Conservation (phyloP, 1,284 basidiomycete species). For the Papiliotrema flavescens region DNA sequence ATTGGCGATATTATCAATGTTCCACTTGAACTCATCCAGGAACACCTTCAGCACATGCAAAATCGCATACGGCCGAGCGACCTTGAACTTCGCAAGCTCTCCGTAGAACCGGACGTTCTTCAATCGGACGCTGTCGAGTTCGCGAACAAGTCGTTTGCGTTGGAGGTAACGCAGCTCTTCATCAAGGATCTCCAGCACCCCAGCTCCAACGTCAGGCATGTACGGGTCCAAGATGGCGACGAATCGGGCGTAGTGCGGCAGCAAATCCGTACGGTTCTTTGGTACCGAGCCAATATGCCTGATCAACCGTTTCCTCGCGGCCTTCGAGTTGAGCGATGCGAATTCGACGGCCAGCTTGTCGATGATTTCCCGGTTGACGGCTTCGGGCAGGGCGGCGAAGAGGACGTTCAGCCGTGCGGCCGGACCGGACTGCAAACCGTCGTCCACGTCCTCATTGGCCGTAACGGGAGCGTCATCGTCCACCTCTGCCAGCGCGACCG, state of each 20-base stretch:
- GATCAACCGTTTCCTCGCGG: constrained; percentile 81
- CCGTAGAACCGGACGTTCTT: constrained; percentile 90
- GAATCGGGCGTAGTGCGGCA: constrained; percentile 90
- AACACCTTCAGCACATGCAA: constrained; percentile 96
- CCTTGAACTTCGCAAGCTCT: constrained; percentile 89
- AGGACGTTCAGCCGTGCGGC: constrained; percentile 87
- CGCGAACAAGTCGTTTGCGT: constrained; percentile 84
- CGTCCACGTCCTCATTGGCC: constrained; percentile 24
- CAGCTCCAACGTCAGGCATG: constrained; percentile 87
- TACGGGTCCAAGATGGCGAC: constrained; percentile 84
- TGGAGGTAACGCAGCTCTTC: constrained; percentile 97
- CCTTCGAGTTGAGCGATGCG: constrained; percentile 92
- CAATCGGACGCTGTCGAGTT: constrained; percentile 75
- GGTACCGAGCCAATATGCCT: constrained; percentile 82
- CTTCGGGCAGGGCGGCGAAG: constrained; percentile 88
- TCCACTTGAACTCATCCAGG: constrained; percentile 89
- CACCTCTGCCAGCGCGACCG: constrained; percentile 20
- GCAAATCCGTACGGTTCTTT: constrained; percentile 81
- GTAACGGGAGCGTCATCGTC: constrained; percentile 34
- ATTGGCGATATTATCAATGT: constrained; percentile 89
- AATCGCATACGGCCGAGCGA: constrained; percentile 89
- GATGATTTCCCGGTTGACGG: constrained; percentile 84
- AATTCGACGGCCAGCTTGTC: constrained; percentile 96
- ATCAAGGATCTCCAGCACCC: constrained; percentile 77
- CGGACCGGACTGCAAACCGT: constrained; percentile 64